These are phyloP conservation scores for Aleurites moluccanus DNA, from an alignment of 441 rosid species.

Conservation along the genomic window DNA sequence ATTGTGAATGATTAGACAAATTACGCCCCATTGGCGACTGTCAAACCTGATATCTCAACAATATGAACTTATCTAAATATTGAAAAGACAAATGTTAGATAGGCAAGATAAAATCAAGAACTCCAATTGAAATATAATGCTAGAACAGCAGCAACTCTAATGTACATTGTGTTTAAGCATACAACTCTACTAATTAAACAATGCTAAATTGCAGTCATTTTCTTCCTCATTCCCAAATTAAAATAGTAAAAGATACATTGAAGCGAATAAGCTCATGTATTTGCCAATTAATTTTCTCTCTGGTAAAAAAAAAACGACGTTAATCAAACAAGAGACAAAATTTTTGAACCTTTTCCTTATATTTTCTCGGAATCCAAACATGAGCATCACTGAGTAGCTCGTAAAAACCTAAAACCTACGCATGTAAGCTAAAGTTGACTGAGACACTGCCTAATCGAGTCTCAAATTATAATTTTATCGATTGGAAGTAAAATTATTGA, in stretches of 20 bases:
- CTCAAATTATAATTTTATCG: background rate
- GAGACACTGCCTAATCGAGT: no score
- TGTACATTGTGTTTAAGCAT: background rate
- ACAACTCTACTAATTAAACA: background rate
- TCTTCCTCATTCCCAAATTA: no score
- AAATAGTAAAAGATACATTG: no score
- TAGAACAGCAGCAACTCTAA: background rate
- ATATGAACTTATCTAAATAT: background rate
- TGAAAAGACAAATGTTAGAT: background rate
- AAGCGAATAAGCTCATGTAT: no score
- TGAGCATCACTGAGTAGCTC: background rate
- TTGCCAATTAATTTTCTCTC: no score
- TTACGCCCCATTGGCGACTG: conserved; percentile 46
- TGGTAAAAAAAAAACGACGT: no score
- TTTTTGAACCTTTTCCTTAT: no score
- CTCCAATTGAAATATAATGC: background rate
- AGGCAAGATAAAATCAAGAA: background rate
- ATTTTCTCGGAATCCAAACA: background rate
- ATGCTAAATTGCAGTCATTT: background rate
- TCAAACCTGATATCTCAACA: conserved; percentile 10
- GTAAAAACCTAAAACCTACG: background rate
- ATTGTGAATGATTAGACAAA: conserved; percentile 38
- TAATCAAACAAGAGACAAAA: no score
- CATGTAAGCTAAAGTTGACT: background rate
- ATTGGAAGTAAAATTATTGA: background rate